Evolutionary conservation across 192 early-diverging fungal genomes (phyloP).

Genomic region (Rhizophagus sp.): DNA sequence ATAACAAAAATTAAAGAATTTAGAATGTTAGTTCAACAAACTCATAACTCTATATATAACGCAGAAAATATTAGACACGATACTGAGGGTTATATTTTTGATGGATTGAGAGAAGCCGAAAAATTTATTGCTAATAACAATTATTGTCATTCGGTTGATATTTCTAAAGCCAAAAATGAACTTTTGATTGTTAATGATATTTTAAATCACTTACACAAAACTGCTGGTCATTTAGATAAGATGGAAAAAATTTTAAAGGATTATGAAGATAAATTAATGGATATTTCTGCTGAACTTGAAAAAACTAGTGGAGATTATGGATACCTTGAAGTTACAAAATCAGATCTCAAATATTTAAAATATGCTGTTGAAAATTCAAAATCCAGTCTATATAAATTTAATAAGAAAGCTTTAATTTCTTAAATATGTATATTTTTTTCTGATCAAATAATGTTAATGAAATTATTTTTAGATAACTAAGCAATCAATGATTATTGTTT

Average conservation of each 20-base stretch:
- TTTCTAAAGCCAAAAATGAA: background rate
- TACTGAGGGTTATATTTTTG: background rate
- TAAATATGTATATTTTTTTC: too few species aligned
- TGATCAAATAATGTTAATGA: too few species aligned
- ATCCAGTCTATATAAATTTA: background rate
- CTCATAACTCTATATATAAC: background rate
- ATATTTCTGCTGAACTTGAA: background rate
- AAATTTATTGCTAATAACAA: background rate
- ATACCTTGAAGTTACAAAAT: background rate
- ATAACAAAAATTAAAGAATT: constrained; percentile 1
- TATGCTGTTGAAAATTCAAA: background rate
- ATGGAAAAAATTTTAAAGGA: background rate
- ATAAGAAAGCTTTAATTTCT: background rate
- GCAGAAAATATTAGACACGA: constrained; percentile 9
- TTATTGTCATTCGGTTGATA: background rate
- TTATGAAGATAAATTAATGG: constrained; percentile 12
- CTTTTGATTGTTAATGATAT: background rate
- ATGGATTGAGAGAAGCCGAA: constrained; percentile 16
- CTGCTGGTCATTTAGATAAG: background rate
- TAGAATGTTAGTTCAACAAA: background rate
- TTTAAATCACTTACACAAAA: background rate
- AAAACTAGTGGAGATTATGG: background rate
- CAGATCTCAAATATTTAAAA: constrained; percentile 7
- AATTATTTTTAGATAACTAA: too few species aligned
- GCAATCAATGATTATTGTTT: too few species aligned